Percentiles rank a stretch among this genome's conserved stretches.
phyloP scores from a whole-genome alignment of 345 rosid species.

The Camelina sativa region DNA sequence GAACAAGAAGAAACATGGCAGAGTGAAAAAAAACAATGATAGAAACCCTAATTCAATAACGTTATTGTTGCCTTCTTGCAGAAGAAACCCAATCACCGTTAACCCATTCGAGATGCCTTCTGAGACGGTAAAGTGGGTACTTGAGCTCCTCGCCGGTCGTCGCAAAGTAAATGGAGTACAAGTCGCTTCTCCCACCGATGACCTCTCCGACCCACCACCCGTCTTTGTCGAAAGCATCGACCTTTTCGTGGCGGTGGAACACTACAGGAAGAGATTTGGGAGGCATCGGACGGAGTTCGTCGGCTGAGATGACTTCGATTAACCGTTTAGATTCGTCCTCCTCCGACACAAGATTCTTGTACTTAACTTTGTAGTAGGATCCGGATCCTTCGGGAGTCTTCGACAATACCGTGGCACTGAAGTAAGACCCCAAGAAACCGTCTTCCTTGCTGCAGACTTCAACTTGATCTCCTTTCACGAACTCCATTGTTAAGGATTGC shows the following conservation, averaged over 20 bases:
- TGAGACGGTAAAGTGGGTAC: slow-evolving; percentile 27
- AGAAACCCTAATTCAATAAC: slow-evolving; percentile 23
- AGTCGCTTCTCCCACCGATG: slow-evolving; percentile 12
- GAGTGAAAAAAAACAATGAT: background rate
- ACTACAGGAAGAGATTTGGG: slow-evolving; percentile 15
- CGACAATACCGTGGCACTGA: slow-evolving; percentile 5
- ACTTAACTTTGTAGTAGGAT: slow-evolving; percentile 35
- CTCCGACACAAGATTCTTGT: slow-evolving; percentile 36
- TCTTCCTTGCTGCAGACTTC: slow-evolving; percentile 48
- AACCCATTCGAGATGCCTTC: slow-evolving; percentile 47
- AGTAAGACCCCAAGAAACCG: slow-evolving; percentile 44
- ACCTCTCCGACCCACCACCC: slow-evolving; percentile 51
- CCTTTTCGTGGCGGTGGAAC: slow-evolving; percentile 13
- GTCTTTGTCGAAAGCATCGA: slow-evolving; percentile 45
- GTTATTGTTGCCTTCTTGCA: background rate
- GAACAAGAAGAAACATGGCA: slow-evolving; percentile 6
- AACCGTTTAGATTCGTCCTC: slow-evolving; percentile 33
- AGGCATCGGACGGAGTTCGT: slow-evolving; percentile 45
- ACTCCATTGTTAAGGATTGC: slow-evolving; percentile 16
- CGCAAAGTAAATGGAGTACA: slow-evolving; percentile 39
- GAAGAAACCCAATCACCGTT: slow-evolving; percentile 43
- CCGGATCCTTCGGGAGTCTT: background rate
- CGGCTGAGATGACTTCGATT: slow-evolving; percentile 37
- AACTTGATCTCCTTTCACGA: slow-evolving; percentile 25
- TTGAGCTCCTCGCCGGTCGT: slow-evolving; percentile 26